These are phyloP conservation scores for Heritiera littoralis DNA, from an alignment of 345 rosid species.

Conservation along the genomic window DNA sequence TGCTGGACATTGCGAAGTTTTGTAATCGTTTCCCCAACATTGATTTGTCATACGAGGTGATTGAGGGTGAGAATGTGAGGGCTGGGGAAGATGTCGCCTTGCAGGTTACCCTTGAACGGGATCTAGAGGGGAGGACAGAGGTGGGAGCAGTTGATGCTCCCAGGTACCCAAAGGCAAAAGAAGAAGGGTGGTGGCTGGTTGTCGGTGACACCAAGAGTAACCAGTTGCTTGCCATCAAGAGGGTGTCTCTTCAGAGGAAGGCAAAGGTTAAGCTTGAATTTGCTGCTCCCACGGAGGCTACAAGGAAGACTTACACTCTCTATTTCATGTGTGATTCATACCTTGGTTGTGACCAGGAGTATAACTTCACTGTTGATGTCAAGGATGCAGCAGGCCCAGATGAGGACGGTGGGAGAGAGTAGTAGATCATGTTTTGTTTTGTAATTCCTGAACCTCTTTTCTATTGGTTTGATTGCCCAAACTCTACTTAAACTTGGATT, in stretches of 20 bases:
- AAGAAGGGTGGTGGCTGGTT: constrained; percentile 99
- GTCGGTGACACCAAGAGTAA: constrained; percentile 80
- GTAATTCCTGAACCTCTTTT: neutral
- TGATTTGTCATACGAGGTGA: constrained; percentile 66
- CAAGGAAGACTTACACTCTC: constrained; percentile 60
- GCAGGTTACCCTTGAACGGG: constrained; percentile 75
- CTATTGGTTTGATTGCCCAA: neutral
- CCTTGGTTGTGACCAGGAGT: constrained; percentile 91
- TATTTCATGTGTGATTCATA: constrained; percentile 91
- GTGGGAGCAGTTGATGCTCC: constrained; percentile 74
- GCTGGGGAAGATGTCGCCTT: constrained; percentile 61
- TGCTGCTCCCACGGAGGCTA: constrained; percentile 63
- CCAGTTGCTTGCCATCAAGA: constrained; percentile 86
- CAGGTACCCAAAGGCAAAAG: constrained; percentile 77
- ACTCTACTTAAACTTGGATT: neutral
- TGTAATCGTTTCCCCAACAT: constrained; percentile 90
- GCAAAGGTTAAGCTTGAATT: constrained; percentile 80
- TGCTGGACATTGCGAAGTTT: constrained; percentile 78
- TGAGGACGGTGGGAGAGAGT: constrained; percentile 23
- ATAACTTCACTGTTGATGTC: constrained; percentile 57
- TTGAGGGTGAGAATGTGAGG: constrained; percentile 51
- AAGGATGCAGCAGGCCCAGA: constrained; percentile 43
- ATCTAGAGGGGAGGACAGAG: constrained; percentile 77
- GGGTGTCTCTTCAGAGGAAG: constrained; percentile 77
- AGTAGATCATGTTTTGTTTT: neutral